Percentiles rank a stretch among this genome's conserved stretches.
phyloP scores from a whole-genome alignment of 768 basidiomycete species.

The Bullera alba region DNA sequence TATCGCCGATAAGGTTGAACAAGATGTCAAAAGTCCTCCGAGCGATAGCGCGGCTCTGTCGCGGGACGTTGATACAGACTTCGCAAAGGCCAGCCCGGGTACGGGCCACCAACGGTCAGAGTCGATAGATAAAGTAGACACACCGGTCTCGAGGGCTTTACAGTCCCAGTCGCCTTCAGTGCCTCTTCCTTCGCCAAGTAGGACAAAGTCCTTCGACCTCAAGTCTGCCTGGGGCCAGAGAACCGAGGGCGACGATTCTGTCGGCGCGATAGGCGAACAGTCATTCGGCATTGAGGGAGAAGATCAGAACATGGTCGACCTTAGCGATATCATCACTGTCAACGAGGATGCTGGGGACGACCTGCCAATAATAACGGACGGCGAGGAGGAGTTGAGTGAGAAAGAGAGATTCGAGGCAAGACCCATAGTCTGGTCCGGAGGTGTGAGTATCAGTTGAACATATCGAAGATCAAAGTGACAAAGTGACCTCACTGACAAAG shows the following conservation, averaged over 20 bases:
- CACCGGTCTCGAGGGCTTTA: too few species aligned
- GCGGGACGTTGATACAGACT: too few species aligned
- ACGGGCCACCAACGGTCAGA: neutral
- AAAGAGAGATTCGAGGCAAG: constrained; percentile 16
- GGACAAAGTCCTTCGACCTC: constrained; percentile 10
- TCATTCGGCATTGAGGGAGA: constrained; percentile 4
- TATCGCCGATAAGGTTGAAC: neutral
- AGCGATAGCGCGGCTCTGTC: too few species aligned
- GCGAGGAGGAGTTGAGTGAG: constrained; percentile 8
- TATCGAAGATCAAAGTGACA: neutral
- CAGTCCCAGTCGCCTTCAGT: neutral
- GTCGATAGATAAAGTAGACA: neutral
- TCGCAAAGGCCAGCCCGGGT: too few species aligned
- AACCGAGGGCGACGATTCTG: neutral
- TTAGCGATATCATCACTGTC: constrained; percentile 27
- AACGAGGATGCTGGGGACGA: constrained; percentile 6
- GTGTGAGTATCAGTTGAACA: constrained; percentile 17
- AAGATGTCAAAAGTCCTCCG: too few species aligned
- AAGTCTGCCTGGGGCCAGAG: constrained; percentile 27
- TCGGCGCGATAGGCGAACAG: constrained; percentile 2
- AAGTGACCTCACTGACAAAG: constrained; percentile 2
- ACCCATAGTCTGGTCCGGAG: constrained; percentile 34
- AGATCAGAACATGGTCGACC: constrained; percentile 24
- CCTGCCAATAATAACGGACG: neutral
- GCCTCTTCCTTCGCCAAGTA: constrained; percentile 5